Conservation (phyloP, 768 basidiomycete genomes). For the Dentipellis sp. region DNA sequence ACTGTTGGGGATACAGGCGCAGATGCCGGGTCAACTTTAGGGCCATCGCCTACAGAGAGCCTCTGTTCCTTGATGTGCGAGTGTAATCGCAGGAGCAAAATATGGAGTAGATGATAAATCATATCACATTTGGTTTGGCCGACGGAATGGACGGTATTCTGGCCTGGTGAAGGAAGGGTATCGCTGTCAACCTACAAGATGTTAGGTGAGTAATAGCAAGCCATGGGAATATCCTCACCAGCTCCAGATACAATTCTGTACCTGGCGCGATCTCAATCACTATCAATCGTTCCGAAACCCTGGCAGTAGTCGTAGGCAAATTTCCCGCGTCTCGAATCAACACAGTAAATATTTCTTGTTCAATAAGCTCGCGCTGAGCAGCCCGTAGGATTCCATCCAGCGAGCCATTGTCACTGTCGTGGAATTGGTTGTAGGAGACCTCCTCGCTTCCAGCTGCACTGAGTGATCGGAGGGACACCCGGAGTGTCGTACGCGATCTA, state of each 20-base stretch:
- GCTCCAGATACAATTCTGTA: conserved; percentile 60
- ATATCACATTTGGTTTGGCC: conserved; percentile 44
- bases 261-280: conserved; percentile 69
- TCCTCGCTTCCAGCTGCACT: conserved; percentile 22
- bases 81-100: conserved; percentile 58
- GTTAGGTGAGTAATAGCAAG: background rate
- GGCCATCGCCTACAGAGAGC: conserved; percentile 20
- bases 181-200: background rate
- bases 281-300: conserved; percentile 71
- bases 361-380: conserved; percentile 66
- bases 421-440: conserved; percentile 1
- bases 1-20: conserved; percentile 32
- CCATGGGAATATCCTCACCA: conserved; percentile 34
- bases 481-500: conserved; percentile 54
- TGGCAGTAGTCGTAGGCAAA: conserved; percentile 66
- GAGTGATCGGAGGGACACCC: conserved; percentile 40
- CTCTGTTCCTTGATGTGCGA: conserved; percentile 34
- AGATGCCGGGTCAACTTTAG: conserved; percentile 11
- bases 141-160: conserved; percentile 1
- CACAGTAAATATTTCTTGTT: conserved; percentile 71
- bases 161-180: background rate
- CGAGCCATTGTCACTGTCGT: background rate
- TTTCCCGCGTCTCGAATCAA: conserved; percentile 71
- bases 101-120: conserved; percentile 54
- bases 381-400: conserved; percentile 42